Evolutionary conservation across 768 basidiomycete genomes (phyloP), one percentile per base, ranked within the genome.

Genomic region (Tricholomella constricta): DNA sequence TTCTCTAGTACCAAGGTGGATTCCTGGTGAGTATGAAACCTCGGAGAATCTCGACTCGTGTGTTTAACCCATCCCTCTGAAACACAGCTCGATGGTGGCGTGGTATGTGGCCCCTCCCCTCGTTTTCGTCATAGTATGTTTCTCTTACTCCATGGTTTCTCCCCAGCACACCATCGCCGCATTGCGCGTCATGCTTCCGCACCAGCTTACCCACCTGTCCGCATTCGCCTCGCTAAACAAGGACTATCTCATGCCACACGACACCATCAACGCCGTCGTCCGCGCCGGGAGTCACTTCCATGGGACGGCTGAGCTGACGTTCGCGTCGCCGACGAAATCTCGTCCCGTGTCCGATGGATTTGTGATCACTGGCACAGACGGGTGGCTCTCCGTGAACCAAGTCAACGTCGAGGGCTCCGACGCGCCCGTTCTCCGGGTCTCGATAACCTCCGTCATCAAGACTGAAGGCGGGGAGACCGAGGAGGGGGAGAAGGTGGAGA

Each of bases 71-170:
- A 34, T 27, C 14, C 54, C 23, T 19, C 42, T 20, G 15, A 14
- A 43, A 6, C 59, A 27, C 64, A 92, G 80, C 82, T 91, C 12
- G 89, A 93, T 62, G 85, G 87, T 14, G 91, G 89, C 53, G 90
- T 91, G 27, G 84, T 88, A 69, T 60, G 83, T 48, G 42, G 41
- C 20, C 12, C 19, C 20, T 40, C 20, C 48, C 37, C 36, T 43
- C 48, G 34, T n/a, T n/a, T n/a, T n/a, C n/a, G n/a, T n/a, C 25
- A 36, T 12, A 27, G 20, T 7, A 45, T 19, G n/a, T 50, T 17
- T 50, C 41, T 22, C n/a, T 36, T 51, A 52, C 49, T 35, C 41
- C 44, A 56, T 9, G 51, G 44, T 22, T 34, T 37, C 17, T 32
- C 17, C 31, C 19, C 56, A 88, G 85, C 90, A 91, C 71, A 85